phyloP scores from a whole-genome alignment of 1,284 basidiomycete species.

The Naganishia liquefaciens region DNA sequence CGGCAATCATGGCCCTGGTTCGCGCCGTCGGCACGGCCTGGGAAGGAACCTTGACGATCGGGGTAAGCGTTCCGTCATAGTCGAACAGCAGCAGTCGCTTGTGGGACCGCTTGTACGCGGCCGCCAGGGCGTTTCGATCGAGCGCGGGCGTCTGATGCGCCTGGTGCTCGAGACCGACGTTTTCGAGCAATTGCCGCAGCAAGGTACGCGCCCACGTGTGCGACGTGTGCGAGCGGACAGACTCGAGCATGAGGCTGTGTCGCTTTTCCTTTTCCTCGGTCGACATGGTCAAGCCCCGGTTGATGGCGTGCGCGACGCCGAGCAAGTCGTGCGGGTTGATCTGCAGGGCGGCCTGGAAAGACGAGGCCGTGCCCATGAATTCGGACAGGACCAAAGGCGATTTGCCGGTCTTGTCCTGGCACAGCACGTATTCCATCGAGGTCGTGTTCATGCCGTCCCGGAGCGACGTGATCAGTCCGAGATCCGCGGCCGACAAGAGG shows the following conservation, averaged over 20 bases:
- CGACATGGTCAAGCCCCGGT: constrained; percentile 81
- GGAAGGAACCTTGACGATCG: constrained; percentile 91
- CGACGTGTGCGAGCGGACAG: constrained; percentile 90
- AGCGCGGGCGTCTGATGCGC: constrained; percentile 86
- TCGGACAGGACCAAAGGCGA: constrained; percentile 90
- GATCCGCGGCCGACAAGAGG: constrained; percentile 88
- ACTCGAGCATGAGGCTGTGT: constrained; percentile 76
- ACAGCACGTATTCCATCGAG: constrained; percentile 95
- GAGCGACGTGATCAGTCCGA: constrained; percentile 92
- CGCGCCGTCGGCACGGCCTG: constrained; percentile 79
- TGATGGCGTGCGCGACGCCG: constrained; percentile 92
- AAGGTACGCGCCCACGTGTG: constrained; percentile 94
- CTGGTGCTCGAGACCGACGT: constrained; percentile 76
- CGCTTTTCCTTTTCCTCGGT: constrained; percentile 72
- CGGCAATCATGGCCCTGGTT: constrained; percentile 72
- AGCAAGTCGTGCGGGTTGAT: constrained; percentile 59
- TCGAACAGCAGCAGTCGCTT: constrained; percentile 93
- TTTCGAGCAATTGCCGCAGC: constrained; percentile 81
- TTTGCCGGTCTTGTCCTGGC: constrained; percentile 75
- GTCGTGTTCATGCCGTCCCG: constrained; percentile 99
- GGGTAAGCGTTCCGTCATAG: constrained; percentile 95
- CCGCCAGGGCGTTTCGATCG: constrained; percentile 64
- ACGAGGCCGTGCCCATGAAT: constrained; percentile 83
- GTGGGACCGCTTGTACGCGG: constrained; percentile 68
- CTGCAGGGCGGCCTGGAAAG: constrained; percentile 52